Conservation (phyloP, 176 grass and related monocot genomes). For the Ensete glaucum region DNA sequence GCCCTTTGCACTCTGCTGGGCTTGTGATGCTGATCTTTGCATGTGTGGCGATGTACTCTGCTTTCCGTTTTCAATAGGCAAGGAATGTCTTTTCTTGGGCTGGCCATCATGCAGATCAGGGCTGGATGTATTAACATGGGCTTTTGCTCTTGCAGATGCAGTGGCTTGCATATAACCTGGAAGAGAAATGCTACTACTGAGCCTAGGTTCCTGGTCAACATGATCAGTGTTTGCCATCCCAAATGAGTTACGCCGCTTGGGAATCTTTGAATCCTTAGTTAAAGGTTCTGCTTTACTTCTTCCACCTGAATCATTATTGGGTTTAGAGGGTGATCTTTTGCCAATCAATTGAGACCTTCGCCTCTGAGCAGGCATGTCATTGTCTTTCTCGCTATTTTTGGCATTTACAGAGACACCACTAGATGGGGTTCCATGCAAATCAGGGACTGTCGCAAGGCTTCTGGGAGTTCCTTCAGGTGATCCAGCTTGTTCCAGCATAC, state of each 20-base stretch:
- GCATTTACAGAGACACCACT: slow-evolving; percentile 77
- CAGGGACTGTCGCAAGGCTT: slow-evolving; percentile 38
- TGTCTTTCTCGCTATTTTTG: slow-evolving; percentile 44
- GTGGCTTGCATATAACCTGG: slow-evolving; percentile 98
- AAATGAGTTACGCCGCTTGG: slow-evolving; percentile 36
- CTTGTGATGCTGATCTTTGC: slow-evolving; percentile 72
- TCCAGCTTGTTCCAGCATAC: slow-evolving; percentile 26
- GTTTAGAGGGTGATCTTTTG: slow-evolving; percentile 48
- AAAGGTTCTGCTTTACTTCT: slow-evolving; percentile 47
- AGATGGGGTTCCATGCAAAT: slow-evolving; percentile 69
- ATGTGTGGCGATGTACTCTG: slow-evolving; percentile 71
- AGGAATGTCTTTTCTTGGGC: slow-evolving; percentile 69
- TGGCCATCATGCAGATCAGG: slow-evolving; percentile 69
- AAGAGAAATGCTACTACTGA: slow-evolving; percentile 65
- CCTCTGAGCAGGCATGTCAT: slow-evolving; percentile 26
- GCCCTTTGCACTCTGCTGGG: slow-evolving; percentile 54
- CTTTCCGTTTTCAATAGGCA: slow-evolving; percentile 53
- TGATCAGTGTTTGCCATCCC: slow-evolving; percentile 39
- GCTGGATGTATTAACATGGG: slow-evolving; percentile 47
- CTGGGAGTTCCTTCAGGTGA: slow-evolving; percentile 58
- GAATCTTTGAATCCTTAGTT: slow-evolving; percentile 43
- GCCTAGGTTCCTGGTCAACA: slow-evolving; percentile 55
- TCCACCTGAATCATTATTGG: slow-evolving; percentile 45
- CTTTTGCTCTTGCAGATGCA: slow-evolving; percentile 84
- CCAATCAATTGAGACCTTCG: slow-evolving; percentile 31